These are phyloP conservation scores for Rhytidiadelphus loreus DNA, from an alignment of 225 moss, liverwort and hornwort species.

Conservation along the genomic window DNA sequence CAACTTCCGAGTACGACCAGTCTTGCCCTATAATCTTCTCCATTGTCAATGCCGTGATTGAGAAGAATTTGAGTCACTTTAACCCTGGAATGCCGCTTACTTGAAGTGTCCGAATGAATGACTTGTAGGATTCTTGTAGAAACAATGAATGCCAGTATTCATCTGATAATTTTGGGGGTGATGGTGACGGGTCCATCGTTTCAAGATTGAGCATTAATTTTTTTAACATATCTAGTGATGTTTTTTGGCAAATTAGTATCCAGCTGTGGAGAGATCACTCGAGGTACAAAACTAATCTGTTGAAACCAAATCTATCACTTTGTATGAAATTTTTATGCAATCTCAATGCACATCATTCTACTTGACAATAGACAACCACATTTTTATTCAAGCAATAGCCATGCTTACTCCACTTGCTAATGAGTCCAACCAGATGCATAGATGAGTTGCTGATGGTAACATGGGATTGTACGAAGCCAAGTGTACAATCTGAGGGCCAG, in stretches of 20 bases:
- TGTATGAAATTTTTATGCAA: background rate
- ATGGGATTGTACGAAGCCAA: background rate
- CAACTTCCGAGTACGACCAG: background rate
- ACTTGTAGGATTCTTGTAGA: background rate
- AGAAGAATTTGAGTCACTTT: background rate
- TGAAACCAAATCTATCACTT: background rate
- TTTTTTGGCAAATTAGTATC: background rate
- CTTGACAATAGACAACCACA: background rate
- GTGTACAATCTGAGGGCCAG: background rate
- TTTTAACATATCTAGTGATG: background rate
- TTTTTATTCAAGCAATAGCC: too few relatives aligned
- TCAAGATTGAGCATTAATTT: background rate
- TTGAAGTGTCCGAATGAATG: background rate
- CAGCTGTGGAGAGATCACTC: background rate
- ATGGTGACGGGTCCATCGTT: background rate
- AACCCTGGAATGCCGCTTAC: background rate
- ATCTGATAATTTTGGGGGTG: background rate
- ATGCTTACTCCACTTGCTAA: background rate
- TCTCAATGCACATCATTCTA: background rate
- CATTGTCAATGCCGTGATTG: background rate
- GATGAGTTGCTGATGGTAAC: background rate
- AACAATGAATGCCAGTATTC: background rate
- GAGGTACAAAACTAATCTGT: background rate
- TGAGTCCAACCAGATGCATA: background rate
- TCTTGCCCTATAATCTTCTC: background rate